These are phyloP conservation scores for Anthostomella pinea DNA, from an alignment of 2,329 filamentous ascomycete genomes.

Conservation along the genomic window DNA sequence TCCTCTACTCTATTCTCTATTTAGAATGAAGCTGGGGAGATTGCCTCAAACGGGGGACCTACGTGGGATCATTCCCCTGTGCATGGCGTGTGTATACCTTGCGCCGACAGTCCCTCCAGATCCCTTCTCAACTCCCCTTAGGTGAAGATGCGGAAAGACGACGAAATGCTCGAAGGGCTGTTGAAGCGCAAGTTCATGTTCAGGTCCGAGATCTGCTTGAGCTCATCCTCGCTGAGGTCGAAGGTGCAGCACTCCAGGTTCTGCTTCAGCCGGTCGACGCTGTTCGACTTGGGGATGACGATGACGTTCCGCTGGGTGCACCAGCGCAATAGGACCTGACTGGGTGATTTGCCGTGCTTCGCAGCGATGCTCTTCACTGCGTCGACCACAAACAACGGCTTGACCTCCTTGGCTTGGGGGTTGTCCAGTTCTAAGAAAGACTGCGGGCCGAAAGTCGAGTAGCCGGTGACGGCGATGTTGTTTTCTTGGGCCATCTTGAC, in stretches of 20 bases:
- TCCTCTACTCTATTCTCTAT: no score
- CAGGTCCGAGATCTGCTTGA: conserved; percentile 51
- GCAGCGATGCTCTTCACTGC: conserved; percentile 50
- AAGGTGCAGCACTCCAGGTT: conserved; percentile 55
- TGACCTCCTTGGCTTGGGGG: conserved; percentile 21
- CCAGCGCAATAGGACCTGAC: conserved; percentile 66
- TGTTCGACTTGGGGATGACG: conserved; percentile 62
- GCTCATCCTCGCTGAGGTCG: conserved; percentile 49
- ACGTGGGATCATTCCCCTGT: no score
- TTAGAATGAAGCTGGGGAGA: no score
- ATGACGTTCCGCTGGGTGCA: conserved; percentile 59
- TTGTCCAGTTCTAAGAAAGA: conserved; percentile 32
- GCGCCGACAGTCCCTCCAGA: no score
- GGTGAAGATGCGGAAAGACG: conserved; percentile 30
- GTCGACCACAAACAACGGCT: conserved; percentile 33
- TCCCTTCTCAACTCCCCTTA: conserved; percentile 14
- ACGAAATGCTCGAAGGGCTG: conserved; percentile 43
- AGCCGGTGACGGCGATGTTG: conserved; percentile 58
- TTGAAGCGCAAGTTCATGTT: conserved; percentile 55
- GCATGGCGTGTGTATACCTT: no score
- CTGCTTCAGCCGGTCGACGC: conserved; percentile 46
- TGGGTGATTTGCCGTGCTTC: conserved; percentile 56
- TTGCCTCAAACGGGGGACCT: no score
- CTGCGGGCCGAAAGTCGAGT: conserved; percentile 62
- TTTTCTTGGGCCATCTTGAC: conserved; percentile 54